A percentile compares a stretch with the other conserved stretches of the same genome.
These are phyloP conservation scores for Leishmania arabica DNA, from an alignment of 208 protist genomes.

Conservation along the genomic window DNA sequence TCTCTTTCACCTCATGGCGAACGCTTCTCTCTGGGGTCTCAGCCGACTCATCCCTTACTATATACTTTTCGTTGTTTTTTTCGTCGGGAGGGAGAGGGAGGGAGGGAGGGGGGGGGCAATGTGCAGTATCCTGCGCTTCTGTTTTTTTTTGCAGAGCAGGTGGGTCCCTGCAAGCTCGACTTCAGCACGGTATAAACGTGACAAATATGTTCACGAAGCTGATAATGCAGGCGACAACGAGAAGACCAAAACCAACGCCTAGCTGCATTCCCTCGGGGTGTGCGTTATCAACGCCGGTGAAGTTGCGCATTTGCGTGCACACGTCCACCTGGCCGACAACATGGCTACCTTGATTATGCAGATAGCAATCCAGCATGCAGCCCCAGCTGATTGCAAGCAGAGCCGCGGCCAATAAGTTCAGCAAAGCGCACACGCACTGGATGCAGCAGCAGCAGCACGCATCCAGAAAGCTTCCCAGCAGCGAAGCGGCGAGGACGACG, in stretches of 20 bases:
- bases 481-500: constrained; percentile 21
- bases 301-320: constrained; percentile 27
- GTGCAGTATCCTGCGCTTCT: not conserved
- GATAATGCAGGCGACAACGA: constrained; percentile 33
- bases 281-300: constrained; percentile 13
- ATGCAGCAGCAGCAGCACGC: constrained; percentile 50
- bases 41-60: not conserved
- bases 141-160: not conserved
- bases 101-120: not conserved
- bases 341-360: constrained; percentile 17
- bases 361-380: constrained; percentile 44
- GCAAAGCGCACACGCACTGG: constrained; percentile 27
- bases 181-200: constrained; percentile 35
- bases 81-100: no score
- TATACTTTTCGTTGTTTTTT: not conserved
- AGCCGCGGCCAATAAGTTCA: constrained; percentile 29
- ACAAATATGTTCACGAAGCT: constrained; percentile 43
- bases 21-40: not conserved
- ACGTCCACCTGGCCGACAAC: not conserved
- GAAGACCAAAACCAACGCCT: constrained; percentile 47
- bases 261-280: constrained; percentile 31
- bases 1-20: not conserved
- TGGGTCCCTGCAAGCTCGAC: not conserved
- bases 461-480: constrained; percentile 13
- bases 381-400: constrained; percentile 38